phyloP scores from a whole-genome alignment of 1,284 basidiomycete genomes.

The Trichosporon asahii region DNA sequence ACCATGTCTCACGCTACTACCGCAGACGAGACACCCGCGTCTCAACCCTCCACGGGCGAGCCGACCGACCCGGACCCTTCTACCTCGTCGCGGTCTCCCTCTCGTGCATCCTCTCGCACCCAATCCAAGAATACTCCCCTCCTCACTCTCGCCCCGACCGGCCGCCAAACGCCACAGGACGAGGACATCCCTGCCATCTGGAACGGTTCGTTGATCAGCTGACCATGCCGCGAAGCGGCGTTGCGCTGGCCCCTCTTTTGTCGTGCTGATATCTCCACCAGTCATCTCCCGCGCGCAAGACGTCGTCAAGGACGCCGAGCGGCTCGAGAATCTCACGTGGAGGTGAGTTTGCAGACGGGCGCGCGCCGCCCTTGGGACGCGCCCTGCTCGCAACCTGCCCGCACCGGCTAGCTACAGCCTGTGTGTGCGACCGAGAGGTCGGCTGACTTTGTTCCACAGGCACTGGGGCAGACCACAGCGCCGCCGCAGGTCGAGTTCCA shows the following conservation, averaged over 20 bases:
- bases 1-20: constrained; percentile 5
- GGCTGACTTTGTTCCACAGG: constrained; percentile 17
- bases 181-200: constrained; percentile 24
- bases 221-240: neutral
- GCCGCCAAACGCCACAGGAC: constrained; percentile 13
- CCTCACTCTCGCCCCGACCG: constrained; percentile 15
- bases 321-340: constrained; percentile 49
- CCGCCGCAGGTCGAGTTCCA: constrained; percentile 31
- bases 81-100: neutral
- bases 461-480: constrained; percentile 37
- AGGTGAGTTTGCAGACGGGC: constrained; percentile 25
- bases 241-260: neutral
- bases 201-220: constrained; percentile 22
- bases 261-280: constrained; percentile 17
- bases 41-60: neutral
- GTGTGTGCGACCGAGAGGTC: neutral
- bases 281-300: constrained; percentile 46
- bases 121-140: constrained; percentile 22
- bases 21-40: constrained; percentile 6
- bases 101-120: constrained; percentile 4
- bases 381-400: constrained; percentile 9
- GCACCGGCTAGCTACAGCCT: neutral
- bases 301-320: constrained; percentile 46
- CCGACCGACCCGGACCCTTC: neutral
- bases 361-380: too few species aligned